Base-by-base conservation (phyloP, 306 rosid species). In the Neltuma alba region DNA sequence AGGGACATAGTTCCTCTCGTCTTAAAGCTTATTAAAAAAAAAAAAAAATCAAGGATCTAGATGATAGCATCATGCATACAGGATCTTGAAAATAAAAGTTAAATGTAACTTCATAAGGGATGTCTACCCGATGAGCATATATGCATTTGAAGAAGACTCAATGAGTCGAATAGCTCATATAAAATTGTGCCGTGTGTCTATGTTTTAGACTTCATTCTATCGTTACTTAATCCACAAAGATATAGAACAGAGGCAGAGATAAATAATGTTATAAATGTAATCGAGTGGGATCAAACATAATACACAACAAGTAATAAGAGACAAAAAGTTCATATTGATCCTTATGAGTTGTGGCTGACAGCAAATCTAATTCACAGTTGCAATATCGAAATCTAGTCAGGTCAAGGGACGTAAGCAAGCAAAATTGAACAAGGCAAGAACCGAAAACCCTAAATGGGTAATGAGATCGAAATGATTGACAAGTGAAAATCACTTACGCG, bases 401-500 rank as follows among this genome's bases (percentile, higher is more conserved):
- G 57, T 42, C 14, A 69, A 25, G 73, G 21, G 28, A 69, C 25
- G 3, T 5, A 69, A 23, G 36, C 16, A 7, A 20, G 45, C 54
- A 69, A 41, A 25, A 7, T 69, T 42, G 12, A 69, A 42, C 3
- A 38, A 66, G 31, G 38, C 14, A 12, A 23, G 34, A 41, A 68
- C 52, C 58, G 76, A 42, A 81, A 82, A 85, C 82, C 89, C 89
- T 82, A 75, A 57, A 48, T 15, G 13, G 33, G 27, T 20, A 52
- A 30, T 13, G 50, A 36, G 45, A 45, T 44, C 41, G 75, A 45
- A n/a, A 48, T 50, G 44, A 31, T 31, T 18, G 45, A 72, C 3
- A 31, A 0, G 76, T 9, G 44, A 33, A 9, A 48, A 70, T 48
- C 83, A 86, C 92, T 87, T 91, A 96, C 98, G 3, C 99, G 98